Evolutionary conservation across 495 filamentous ascomycete species (phyloP).

Genomic region (Neurospora tetrasperma): DNA sequence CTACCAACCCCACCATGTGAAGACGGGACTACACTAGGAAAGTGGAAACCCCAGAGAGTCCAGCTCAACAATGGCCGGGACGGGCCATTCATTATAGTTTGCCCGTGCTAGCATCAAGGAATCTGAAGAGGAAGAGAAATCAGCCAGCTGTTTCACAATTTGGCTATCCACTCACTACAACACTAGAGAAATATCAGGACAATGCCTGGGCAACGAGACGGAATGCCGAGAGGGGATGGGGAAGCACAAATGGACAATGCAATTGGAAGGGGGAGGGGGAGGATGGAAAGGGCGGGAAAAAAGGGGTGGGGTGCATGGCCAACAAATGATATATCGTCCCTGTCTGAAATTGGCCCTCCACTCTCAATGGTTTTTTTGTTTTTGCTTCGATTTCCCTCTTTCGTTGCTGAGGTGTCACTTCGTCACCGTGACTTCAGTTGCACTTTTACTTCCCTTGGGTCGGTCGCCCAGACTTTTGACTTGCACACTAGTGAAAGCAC

Average conservation of each 20-base stretch:
- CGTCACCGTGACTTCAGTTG: constrained; percentile 4
- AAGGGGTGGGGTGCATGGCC: neutral
- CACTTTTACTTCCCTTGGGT: constrained; percentile 1
- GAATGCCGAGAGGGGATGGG: neutral
- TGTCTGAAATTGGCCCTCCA: constrained; percentile 8
- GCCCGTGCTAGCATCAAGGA: neutral
- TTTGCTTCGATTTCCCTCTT: neutral
- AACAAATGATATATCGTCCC: neutral
- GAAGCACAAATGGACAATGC: neutral
- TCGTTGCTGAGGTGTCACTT: constrained; percentile 2
- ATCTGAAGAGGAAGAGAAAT: neutral
- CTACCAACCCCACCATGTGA: neutral
- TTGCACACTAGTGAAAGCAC: neutral
- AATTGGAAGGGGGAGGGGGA: neutral
- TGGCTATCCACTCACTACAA: neutral
- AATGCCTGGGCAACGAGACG: neutral
- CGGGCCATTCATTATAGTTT: neutral
- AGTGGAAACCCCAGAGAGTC: neutral
- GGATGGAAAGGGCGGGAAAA: neutral
- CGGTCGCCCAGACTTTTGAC: constrained; percentile 5
- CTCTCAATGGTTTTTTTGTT: constrained; percentile 1
- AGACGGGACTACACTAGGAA: neutral
- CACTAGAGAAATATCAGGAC: neutral
- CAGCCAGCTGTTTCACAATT: neutral
- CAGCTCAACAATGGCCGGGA: neutral